Percentiles rank a stretch among this genome's conserved stretches.
phyloP scores from a whole-genome alignment of 2,329 filamentous ascomycete genomes.

The Apiospora phragmitis region DNA sequence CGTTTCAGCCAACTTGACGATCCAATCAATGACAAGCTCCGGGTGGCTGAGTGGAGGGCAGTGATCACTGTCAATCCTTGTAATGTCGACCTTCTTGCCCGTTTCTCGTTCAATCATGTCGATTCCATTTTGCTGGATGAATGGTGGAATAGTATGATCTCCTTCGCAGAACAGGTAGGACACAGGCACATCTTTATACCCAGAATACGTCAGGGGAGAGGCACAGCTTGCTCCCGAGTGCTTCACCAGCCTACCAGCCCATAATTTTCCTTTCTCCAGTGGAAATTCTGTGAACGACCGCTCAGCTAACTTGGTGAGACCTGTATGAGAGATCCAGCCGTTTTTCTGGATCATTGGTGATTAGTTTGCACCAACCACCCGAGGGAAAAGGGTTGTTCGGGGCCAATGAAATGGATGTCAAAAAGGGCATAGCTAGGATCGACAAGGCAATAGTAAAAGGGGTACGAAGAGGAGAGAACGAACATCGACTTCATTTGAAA shows the following conservation, averaged over 20 bases:
- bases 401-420: too few relatives aligned
- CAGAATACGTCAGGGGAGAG: constrained; percentile 36
- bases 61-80: constrained; percentile 36
- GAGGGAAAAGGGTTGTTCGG: too few relatives aligned
- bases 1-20: constrained; percentile 14
- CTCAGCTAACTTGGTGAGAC: constrained; percentile 17
- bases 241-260: constrained; percentile 11
- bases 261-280: constrained; percentile 21
- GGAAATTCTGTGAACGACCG: constrained; percentile 28
- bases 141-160: constrained; percentile 33
- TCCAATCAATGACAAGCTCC: constrained; percentile 27
- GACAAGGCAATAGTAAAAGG: too few relatives aligned
- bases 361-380: background rate
- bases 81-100: constrained; percentile 37
- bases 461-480: background rate
- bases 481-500: constrained; percentile 13
- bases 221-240: constrained; percentile 38
- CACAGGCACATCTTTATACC: constrained; percentile 40
- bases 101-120: constrained; percentile 29
- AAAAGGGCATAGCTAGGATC: too few relatives aligned
- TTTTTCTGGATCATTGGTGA: constrained; percentile 20
- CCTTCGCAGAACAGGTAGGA: constrained; percentile 40
- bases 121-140: constrained; percentile 29
- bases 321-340: constrained; percentile 27
- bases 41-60: constrained; percentile 27